A percentile compares a stretch with the other conserved stretches of the same genome.
Evolutionary conservation across 23 red algal species (phyloP).

Genomic region (Gracilaria gracilis): DNA sequence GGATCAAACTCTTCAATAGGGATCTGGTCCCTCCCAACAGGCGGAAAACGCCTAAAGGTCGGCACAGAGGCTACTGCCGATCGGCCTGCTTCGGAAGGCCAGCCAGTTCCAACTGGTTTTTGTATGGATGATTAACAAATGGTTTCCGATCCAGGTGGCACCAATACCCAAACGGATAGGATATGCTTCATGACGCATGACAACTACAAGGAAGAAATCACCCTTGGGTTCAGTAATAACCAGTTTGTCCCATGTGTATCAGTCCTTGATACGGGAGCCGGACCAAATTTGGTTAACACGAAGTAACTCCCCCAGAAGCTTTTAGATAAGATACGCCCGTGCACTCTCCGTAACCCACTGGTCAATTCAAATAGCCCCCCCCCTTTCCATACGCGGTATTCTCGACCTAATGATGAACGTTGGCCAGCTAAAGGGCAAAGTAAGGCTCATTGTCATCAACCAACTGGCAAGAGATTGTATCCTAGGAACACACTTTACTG

Average conservation of each 20-base stretch:
- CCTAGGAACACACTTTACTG: constrained; percentile 8
- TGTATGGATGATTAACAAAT: neutral
- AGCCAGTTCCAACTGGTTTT: neutral
- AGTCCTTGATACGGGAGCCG: constrained; percentile 24
- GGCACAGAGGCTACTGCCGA: neutral
- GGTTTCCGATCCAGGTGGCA: neutral
- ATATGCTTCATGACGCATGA: neutral
- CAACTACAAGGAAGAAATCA: constrained; percentile 16
- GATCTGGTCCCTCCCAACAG: neutral
- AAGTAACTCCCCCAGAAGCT: neutral
- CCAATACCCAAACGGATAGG: too few relatives aligned
- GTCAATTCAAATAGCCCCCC: constrained; percentile 10
- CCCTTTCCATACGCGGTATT: neutral
- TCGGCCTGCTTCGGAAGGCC: neutral
- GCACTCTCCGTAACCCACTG: neutral
- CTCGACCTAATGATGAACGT: neutral
- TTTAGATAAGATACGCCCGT: neutral
- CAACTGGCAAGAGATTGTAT: constrained; percentile 18
- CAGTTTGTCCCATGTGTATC: constrained; percentile 4
- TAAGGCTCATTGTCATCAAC: neutral
- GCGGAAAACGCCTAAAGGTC: constrained; percentile 10
- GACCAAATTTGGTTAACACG: constrained; percentile 5
- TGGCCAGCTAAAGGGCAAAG: neutral
- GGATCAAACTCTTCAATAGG: too few relatives aligned
- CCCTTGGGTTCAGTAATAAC: neutral